A percentile compares a stretch with the other conserved stretches of the same genome.
Conservation (phyloP, 106 monocot genomes). For the Gastrodia elata region DNA sequence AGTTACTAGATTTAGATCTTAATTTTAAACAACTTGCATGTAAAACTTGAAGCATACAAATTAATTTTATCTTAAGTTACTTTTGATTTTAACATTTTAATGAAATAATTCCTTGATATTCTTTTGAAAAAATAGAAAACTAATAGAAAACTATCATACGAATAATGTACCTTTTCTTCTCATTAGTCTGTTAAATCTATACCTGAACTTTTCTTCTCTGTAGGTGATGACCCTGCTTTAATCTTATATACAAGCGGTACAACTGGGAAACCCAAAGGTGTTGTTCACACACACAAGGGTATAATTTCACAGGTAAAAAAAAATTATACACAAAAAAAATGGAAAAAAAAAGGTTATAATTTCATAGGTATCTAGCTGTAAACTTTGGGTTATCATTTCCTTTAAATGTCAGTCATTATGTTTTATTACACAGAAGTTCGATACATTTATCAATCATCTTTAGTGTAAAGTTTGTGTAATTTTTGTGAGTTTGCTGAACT, state of each 20-base stretch:
- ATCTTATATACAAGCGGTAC: slow-evolving; percentile 98
- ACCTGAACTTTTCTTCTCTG: background rate
- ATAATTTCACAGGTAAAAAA: slow-evolving; percentile 87
- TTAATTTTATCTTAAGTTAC: background rate
- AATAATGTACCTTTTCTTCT: background rate
- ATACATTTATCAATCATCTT: slow-evolving; percentile 2
- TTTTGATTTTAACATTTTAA: background rate
- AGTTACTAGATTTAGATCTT: background rate
- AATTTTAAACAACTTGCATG: background rate
- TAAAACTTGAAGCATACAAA: background rate
- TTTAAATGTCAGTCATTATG: background rate
- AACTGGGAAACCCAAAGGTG: slow-evolving; percentile 99
- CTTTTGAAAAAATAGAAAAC: background rate
- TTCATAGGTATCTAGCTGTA: slow-evolving; percentile 34
- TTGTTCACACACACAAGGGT: slow-evolving; percentile 85
- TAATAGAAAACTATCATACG: background rate
- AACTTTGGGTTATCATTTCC: background rate
- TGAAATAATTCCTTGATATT: background rate
- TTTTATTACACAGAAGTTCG: background rate
- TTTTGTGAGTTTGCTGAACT: background rate
- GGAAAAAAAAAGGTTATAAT: slow-evolving; percentile 54
- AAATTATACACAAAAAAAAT: slow-evolving; percentile 14
- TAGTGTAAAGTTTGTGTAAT: background rate
- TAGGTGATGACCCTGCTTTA: slow-evolving; percentile 78
- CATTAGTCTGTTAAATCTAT: background rate